Evolutionary conservation across 768 basidiomycete species (phyloP), one percentile per base, ranked within the genome.

Genomic region (Mycena pura): DNA sequence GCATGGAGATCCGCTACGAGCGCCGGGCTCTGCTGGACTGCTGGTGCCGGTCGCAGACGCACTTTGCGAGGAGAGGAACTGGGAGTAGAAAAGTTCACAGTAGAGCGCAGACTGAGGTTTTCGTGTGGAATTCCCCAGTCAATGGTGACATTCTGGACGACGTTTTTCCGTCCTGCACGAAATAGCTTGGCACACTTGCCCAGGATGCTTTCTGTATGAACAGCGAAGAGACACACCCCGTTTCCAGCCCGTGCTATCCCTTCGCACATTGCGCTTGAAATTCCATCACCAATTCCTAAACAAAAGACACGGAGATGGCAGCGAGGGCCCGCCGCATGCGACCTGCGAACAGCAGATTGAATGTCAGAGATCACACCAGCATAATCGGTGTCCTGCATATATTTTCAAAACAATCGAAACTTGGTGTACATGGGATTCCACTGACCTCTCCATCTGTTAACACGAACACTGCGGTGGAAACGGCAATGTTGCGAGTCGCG

Each of bases 391-490:
- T 57, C 67, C 73, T 77, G 46, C 1, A 31, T 43, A 39, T n/a
- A 17, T 22, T 24, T 29, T 41, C 22, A 41, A 22, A 29, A n/a
- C 9, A 25, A 21, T 55, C 2, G 25, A 45, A 29, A 50, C 7
- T 51, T 60, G 52, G 21, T 5, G 36, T 5, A 21, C 27, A 32
- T n/a, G n/a, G n/a, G n/a, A 22, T 14, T 21, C 19, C 17, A 47
- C 74, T 1, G 25, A 85, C 78, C 49, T 80, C 70, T 17, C 87
- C 87, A 57, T 87, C 88, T 2, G 88, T 89, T 28, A 89, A 72
- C 14, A 88, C 69, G 60, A 89, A 86, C 8, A 86, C 69, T 8
- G 74, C 79, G 0, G 84, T 83, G 1, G 86, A 77, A 1, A 78
- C 75, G 27, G 68, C 60, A 9, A 19, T 46, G 8, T 63, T 68